These are phyloP conservation scores for Shiraia sp. DNA, from an alignment of 2,329 filamentous ascomycete species.

Conservation along the genomic window DNA sequence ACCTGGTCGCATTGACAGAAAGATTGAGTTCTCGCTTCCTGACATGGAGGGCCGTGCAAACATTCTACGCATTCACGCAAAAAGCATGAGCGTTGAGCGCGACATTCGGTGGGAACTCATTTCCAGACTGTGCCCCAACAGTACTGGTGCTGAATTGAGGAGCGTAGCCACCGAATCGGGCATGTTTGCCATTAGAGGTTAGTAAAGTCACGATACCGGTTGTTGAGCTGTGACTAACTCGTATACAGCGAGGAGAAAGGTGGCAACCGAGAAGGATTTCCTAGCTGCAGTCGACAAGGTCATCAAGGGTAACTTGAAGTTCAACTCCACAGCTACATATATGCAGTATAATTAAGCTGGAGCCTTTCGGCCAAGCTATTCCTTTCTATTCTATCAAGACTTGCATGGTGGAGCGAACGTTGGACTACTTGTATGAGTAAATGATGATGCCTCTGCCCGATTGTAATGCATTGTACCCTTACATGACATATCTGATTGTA, in stretches of 20 bases:
- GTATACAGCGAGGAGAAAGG: conserved; percentile 94
- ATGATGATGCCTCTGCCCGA: no score
- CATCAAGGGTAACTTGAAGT: conserved; percentile 98
- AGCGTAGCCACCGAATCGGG: conserved; percentile 97
- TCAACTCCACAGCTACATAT: conserved; percentile 97
- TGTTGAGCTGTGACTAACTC: no score
- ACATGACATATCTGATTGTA: no score
- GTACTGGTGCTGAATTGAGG: conserved; percentile 91
- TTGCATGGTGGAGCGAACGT: conserved; percentile 3
- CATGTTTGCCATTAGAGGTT: conserved; percentile 97
- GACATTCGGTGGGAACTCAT: conserved; percentile 99
- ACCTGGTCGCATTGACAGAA: conserved; percentile 94
- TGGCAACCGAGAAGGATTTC: conserved; percentile 98
- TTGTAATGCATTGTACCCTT: no score
- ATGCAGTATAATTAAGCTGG: conserved; percentile 91
- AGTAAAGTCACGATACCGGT: no score
- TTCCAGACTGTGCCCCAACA: conserved; percentile 93
- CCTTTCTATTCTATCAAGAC: no score
- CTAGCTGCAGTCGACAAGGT: conserved; percentile 98
- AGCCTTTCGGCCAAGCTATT: background rate
- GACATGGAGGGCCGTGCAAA: conserved; percentile 97
- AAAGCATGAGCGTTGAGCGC: conserved; percentile 98
- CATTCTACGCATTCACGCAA: conserved; percentile 96
- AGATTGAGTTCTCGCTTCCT: conserved; percentile 97
- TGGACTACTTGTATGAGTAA: no score